Evolutionary conservation across 2,329 filamentous ascomycete genomes (phyloP), one percentile per base, ranked within the genome.

Genomic region (Microdochium bolleyi): DNA sequence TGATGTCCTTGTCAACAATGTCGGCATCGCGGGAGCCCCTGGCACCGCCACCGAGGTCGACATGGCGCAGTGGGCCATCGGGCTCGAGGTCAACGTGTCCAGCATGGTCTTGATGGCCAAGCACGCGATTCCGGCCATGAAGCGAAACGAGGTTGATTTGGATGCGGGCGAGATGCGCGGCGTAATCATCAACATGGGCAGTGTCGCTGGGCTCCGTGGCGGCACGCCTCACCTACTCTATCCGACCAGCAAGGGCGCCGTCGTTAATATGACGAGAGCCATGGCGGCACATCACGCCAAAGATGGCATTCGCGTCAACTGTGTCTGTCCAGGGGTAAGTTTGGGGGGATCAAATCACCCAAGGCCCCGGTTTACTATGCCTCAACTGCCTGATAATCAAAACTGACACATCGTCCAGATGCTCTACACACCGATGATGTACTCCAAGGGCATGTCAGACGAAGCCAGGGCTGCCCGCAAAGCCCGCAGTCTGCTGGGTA

Each of bases 51-150:
- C 80, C 1, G 77, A 82, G 0, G 77, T 85, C 1, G 79, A 86
- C 58, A 77, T 84, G 71, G 73, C 64, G 0, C 70, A 73, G 11
- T 88, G 81, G 80, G 70, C 76, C 0, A 72, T 71, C 50, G 74
- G 76, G 0, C 71, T 87, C 52, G 73, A 83, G 48, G 68, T 85
- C 49, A 87, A 87, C 59, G 79, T 87, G 3, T 75, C 74, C 3
- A 83, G 78, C 58, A 87, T 87, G 83, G 77, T 86, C 27, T 70
- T 78, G 52, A 85, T 87, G 80, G 70, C 72, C 19, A 84, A 84
- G 59, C 77, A 79, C 57, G 75, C 76, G 0, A 76, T 87, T 27
- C 83, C 83, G 0, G 76, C 69, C 2, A 87, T 87, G 83, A 56
- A 58, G 24, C 72, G 70, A 52, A 84, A 84, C 52, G 67, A 73